Conservation (phyloP, 2,329 filamentous ascomycete genomes). For the Nigrospora sphaerica region DNA sequence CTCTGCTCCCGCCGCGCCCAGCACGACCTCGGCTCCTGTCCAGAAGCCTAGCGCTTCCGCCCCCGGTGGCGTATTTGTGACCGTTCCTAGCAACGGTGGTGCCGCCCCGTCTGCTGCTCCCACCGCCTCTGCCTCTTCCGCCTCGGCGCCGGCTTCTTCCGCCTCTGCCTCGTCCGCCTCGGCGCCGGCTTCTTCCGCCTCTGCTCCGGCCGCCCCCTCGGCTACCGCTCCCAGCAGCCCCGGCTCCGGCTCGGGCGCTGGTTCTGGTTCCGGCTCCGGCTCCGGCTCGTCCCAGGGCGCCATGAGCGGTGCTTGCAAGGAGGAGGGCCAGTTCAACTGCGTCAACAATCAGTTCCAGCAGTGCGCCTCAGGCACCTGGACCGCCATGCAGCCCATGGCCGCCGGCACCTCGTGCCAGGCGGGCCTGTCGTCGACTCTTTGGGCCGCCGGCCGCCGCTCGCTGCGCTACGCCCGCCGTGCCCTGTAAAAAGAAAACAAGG, state of each 20-base stretch:
- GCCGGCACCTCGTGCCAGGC: constrained; percentile 19
- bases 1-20: constrained; percentile 1
- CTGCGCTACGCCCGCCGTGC: background rate
- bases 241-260: constrained; percentile 4
- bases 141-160: background rate
- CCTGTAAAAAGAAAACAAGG: background rate
- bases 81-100: constrained; percentile 1
- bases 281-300: constrained; percentile 6
- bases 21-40: background rate
- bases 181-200: background rate
- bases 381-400: constrained; percentile 17
- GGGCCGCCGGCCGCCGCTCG: constrained; percentile 7
- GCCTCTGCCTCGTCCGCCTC: constrained; percentile 5
- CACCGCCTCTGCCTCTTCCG: background rate
- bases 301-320: constrained; percentile 17
- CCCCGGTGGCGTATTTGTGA: constrained; percentile 1
- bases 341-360: constrained; percentile 24
- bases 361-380: constrained; percentile 25
- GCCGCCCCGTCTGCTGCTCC: constrained; percentile 3
- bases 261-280: constrained; percentile 3
- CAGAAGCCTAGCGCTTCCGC: background rate
- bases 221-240: constrained; percentile 8
- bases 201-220: background rate
- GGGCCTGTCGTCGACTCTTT: constrained; percentile 19
- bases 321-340: constrained; percentile 27